Conservation (phyloP, 2,329 filamentous ascomycete genomes). For the Ascochyta viciae-villosae region DNA sequence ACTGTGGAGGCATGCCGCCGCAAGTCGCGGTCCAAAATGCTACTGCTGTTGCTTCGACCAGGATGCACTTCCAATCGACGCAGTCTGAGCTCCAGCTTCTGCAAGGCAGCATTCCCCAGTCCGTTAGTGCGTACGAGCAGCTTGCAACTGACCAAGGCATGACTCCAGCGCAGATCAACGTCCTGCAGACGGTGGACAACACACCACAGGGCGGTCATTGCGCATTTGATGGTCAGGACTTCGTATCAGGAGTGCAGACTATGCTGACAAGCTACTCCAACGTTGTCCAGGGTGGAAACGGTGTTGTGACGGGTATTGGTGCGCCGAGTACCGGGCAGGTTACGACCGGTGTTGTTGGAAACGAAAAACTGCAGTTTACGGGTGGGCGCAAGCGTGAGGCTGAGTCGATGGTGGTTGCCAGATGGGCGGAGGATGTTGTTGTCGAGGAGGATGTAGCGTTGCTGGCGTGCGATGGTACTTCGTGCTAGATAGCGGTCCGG, state of each 20-base stretch:
- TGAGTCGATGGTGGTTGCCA: slow-evolving; percentile 38
- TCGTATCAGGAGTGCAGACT: slow-evolving; percentile 65
- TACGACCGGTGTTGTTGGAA: slow-evolving; percentile 57
- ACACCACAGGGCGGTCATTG: slow-evolving; percentile 64
- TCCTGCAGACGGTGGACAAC: slow-evolving; percentile 65
- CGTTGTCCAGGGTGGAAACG: slow-evolving; percentile 62
- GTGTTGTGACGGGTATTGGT: slow-evolving; percentile 57
- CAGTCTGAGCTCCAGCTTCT: slow-evolving; percentile 59
- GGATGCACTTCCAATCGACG: slow-evolving; percentile 65
- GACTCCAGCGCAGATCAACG: slow-evolving; percentile 54
- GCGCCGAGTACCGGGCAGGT: slow-evolving; percentile 54
- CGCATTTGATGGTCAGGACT: slow-evolving; percentile 63
- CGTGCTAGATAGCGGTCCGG: slow-evolving; percentile 22
- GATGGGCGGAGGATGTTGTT: slow-evolving; percentile 38
- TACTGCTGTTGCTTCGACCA: slow-evolving; percentile 54
- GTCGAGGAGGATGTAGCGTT: slow-evolving; percentile 29
- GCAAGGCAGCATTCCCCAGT: slow-evolving; percentile 59
- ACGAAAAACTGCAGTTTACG: slow-evolving; percentile 55
- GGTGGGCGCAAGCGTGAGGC: slow-evolving; percentile 35
- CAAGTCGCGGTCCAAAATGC: slow-evolving; percentile 60
- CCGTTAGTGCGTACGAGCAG: slow-evolving; percentile 61
- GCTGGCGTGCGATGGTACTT: slow-evolving; percentile 34
- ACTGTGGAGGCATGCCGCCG: slow-evolving; percentile 63
- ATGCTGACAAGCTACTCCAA: slow-evolving; percentile 61
- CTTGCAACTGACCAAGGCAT: slow-evolving; percentile 56